Evolutionary conservation across 2,329 filamentous ascomycete genomes (phyloP), one percentile per base, ranked within the genome.

Genomic region (Colletotrichum lentis): DNA sequence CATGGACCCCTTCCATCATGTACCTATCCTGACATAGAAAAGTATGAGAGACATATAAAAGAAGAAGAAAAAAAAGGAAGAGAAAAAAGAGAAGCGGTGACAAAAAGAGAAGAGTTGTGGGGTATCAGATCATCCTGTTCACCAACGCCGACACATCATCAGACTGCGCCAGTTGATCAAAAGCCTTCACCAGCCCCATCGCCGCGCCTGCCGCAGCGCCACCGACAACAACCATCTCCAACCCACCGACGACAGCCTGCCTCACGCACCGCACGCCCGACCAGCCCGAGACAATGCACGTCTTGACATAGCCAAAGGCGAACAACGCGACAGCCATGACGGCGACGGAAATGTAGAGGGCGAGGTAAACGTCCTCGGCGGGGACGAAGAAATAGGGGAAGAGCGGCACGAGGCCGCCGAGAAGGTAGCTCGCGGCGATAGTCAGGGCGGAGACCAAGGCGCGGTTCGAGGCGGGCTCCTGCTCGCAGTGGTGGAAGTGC

Each of bases 321-420:
- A 91, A 84, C 50, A 91, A 76, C 1, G 88, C 85, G 8, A 88
- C 73, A 14, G 86, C 82, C 73, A 90, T 91, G 61, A 91, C 83
- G 5, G 75, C 82, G 31, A 90, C 82, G 27, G 87, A 90, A 67
- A 87, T 85, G 43, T 84, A 82, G 58, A 94, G 78, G 0, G 84
- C 85, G n/a, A 80, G 73, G 27, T 76, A 75, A 8, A 85, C 80
- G 24, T 76, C 75, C 16, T 72, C 67, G 24, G 64, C 52, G 44
- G 64, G 61, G 75, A 86, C 80, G 71, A 90, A 81, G 71, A 92
- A 89, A 78, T 93, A 93, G 0, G 90, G 90, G 49, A 91, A 77
- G 73, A 92, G 83, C 16, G 90, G 90, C n/a, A 92, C 84, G 62
- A 92, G 81, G 0, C 90, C 90, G 22, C 90, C 90, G 24, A 92